Percentiles rank a stretch among this genome's conserved stretches.
These are phyloP conservation scores for Mycosarcoma maydis DNA, from an alignment of 1,284 basidiomycete genomes.

Conservation along the genomic window DNA sequence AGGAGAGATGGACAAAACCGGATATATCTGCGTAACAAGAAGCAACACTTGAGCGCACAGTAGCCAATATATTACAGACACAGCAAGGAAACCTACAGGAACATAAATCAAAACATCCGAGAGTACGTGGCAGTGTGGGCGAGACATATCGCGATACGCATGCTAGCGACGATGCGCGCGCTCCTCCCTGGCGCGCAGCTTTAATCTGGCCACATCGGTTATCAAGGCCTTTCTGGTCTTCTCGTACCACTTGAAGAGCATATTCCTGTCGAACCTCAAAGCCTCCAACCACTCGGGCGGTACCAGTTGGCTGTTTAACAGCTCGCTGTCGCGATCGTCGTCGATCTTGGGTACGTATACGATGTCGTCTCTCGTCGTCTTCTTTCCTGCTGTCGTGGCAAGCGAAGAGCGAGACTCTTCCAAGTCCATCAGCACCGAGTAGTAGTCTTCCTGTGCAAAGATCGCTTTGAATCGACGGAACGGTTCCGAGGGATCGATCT, in stretches of 20 bases:
- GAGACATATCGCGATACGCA: too few relatives aligned
- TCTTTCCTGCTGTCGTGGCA: background rate
- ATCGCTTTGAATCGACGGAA: conserved; percentile 50
- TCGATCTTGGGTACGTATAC: conserved; percentile 62
- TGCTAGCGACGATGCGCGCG: conserved; percentile 1
- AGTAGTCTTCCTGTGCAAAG: conserved; percentile 59
- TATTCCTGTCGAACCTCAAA: conserved; percentile 31
- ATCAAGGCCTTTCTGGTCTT: conserved; percentile 34
- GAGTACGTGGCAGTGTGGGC: too few relatives aligned
- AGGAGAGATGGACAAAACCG: background rate
- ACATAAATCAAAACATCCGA: too few relatives aligned
- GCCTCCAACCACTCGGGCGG: conserved; percentile 37
- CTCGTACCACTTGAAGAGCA: conserved; percentile 49
- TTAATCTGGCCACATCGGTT: conserved; percentile 28
- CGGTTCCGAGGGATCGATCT: conserved; percentile 13
- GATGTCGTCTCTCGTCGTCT: conserved; percentile 50
- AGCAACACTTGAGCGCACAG: too few relatives aligned
- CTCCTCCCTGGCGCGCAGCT: conserved; percentile 25
- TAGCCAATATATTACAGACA: too few relatives aligned
- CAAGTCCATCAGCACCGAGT: conserved; percentile 58
- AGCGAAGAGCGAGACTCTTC: conserved; percentile 46
- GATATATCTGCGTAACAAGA: background rate
- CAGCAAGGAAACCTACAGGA: too few relatives aligned
- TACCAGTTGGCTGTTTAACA: conserved; percentile 27
- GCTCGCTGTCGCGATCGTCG: conserved; percentile 44